Conservation (phyloP, 352 stramenopile genomes). For the Phytophthora aleatoria region DNA sequence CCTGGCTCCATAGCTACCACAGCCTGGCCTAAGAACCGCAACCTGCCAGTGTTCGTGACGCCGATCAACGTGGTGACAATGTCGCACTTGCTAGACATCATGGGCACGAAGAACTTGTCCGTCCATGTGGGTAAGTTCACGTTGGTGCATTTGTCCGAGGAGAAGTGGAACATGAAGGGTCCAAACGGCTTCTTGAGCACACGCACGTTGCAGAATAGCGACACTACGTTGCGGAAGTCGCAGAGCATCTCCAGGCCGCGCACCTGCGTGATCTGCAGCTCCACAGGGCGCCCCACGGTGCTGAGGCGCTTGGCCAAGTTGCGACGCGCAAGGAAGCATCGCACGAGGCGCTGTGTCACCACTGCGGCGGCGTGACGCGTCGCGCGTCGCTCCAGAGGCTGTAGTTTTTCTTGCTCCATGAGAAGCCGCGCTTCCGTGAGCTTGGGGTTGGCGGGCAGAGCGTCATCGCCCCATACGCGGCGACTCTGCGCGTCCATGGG, state of each 20-base stretch:
- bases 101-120: conserved; percentile 77
- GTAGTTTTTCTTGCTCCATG: conserved; percentile 33
- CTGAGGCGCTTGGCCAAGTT: conserved; percentile 49
- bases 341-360: conserved; percentile 42
- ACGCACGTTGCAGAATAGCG: conserved; percentile 76
- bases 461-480: conserved; percentile 34
- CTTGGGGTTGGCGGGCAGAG: conserved; percentile 11
- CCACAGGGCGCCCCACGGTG: conserved; percentile 61
- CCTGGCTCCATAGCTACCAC: conserved; percentile 60
- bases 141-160: conserved; percentile 56
- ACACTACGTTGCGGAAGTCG: conserved; percentile 72
- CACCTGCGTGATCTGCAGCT: conserved; percentile 56
- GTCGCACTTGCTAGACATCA: conserved; percentile 84
- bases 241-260: conserved; percentile 71
- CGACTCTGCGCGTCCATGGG: conserved; percentile 47
- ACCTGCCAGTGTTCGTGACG: conserved; percentile 53
- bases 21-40: conserved; percentile 73
- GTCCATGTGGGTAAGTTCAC: conserved; percentile 62
- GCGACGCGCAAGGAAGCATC: conserved; percentile 44
- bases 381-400: conserved; percentile 24
- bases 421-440: conserved; percentile 21
- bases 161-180: conserved; percentile 89
- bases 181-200: conserved; percentile 88
- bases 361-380: conserved; percentile 41
- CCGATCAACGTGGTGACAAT: conserved; percentile 80